Evolutionary conservation across 1,284 basidiomycete species (phyloP), one percentile per base, ranked within the genome.

Genomic region (Leccinum solheimii): DNA sequence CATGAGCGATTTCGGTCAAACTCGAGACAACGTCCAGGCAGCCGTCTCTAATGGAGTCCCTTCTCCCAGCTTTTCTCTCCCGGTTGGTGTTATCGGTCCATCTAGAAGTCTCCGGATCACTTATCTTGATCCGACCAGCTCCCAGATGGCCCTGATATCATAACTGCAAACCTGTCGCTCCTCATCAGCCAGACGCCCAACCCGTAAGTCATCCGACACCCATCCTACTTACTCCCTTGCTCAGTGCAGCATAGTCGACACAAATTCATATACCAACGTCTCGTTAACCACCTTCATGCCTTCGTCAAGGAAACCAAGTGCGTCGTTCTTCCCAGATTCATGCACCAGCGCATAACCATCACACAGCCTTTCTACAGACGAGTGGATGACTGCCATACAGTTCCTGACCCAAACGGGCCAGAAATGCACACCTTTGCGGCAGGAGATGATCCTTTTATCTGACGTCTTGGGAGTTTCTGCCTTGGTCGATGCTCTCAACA

Each of bases 361-460:
- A 14, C 58, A 51, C 50, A 85, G 85, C 61, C 74, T 94, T 55
- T 91, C 91, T 9, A 88, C 87, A 0, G 88, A 94, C 8, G 93
- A 95, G 78, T 95, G 94, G 93, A 89, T 91, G 86, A 75, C 80
- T 19, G 80, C 89, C 0, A 87, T 94, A 68, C 74, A 88, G 63
- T 94, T 94, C 77, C 78, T 95, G 66, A 94, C 91, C 1, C 78
- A 79, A 16, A 84, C 83, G 0, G 92, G 92, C 7, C 81, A 94
- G 76, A 91, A 76, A 63, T 91, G 86, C 75, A 86, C 86, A 0
- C 82, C 86, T 27, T 73, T 90, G 55, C 86, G 91, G 34, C 91
- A 93, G 78, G 93, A 95, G 72, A 91, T 91, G 71, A 92, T 94
- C 68, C 83, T 94, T 3, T 80, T 95, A 13, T 93, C 90, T 0